These are phyloP conservation scores for Phaeosphaeria sp. DNA, from an alignment of 2,329 filamentous ascomycete genomes.

Conservation along the genomic window DNA sequence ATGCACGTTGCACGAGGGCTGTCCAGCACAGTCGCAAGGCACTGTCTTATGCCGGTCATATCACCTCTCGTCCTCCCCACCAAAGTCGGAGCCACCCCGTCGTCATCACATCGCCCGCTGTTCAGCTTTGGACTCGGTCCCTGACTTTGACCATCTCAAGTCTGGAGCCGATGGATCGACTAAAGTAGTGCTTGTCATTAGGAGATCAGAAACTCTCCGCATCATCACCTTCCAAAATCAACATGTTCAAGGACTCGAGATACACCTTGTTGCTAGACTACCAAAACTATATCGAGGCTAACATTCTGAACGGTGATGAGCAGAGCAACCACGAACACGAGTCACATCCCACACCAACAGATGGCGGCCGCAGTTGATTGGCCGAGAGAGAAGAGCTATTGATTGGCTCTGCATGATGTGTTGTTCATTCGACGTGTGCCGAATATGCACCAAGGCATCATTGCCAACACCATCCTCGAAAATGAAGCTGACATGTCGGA, in stretches of 20 bases:
- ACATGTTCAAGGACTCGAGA: background rate
- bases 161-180: too few species aligned
- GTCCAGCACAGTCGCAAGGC: conserved; percentile 26
- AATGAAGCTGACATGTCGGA: background rate
- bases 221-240: background rate
- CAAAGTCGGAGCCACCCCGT: conserved; percentile 27
- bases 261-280: background rate
- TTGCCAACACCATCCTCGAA: background rate
- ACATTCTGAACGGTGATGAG: background rate
- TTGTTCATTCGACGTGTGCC: background rate
- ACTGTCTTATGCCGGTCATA: conserved; percentile 19
- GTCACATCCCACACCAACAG: background rate
- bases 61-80: conserved; percentile 24
- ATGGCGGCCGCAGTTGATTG: background rate
- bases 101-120: conserved; percentile 16
- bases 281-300: background rate
- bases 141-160: background rate
- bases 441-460: background rate
- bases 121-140: background rate
- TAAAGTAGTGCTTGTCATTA: background rate
- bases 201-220: background rate
- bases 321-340: background rate
- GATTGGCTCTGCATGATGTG: background rate
- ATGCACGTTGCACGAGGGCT: conserved; percentile 35
- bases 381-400: background rate